phyloP scores from a whole-genome alignment of 2,329 filamentous ascomycete genomes.

The Colletotrichum sidae region DNA sequence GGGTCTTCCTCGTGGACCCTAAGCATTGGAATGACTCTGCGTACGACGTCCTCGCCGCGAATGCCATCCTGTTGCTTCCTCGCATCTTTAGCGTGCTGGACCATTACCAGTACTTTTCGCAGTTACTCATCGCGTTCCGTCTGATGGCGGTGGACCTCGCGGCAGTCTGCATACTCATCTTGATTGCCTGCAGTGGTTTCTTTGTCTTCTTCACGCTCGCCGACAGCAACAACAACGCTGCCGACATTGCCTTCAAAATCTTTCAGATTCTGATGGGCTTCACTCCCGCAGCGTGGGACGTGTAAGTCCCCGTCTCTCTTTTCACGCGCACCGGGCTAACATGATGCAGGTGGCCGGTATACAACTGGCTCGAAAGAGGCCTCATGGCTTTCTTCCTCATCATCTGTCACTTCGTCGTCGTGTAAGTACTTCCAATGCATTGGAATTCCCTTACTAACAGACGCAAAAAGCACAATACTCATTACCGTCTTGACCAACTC shows the following conservation, averaged over 20 bases:
- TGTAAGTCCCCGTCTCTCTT: constrained; percentile 61
- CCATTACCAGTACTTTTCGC: constrained; percentile 96
- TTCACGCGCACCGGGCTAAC: neutral
- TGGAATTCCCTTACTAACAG: constrained; percentile 13
- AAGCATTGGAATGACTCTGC: constrained; percentile 83
- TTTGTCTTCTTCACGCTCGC: constrained; percentile 94
- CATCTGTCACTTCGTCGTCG: constrained; percentile 94
- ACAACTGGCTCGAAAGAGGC: constrained; percentile 81
- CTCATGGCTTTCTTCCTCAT: constrained; percentile 87
- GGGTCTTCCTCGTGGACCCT: constrained; percentile 83
- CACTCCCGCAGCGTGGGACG: constrained; percentile 93
- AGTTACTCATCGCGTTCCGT: constrained; percentile 91
- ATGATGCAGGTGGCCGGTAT: constrained; percentile 71
- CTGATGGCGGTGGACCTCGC: constrained; percentile 93
- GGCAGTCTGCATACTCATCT: constrained; percentile 84
- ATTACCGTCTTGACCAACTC: constrained; percentile 97
- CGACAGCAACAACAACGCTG: constrained; percentile 75
- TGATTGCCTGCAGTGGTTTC: constrained; percentile 93
- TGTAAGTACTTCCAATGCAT: constrained; percentile 58
- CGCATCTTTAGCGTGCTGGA: constrained; percentile 93
- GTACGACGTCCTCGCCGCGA: constrained; percentile 93
- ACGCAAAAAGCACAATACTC: constrained; percentile 75
- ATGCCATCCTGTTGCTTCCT: constrained; percentile 89
- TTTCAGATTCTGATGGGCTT: constrained; percentile 98
- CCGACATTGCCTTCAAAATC: constrained; percentile 85